A percentile compares a stretch with the other conserved stretches of the same genome.
phyloP scores from a whole-genome alignment of 352 stramenopile genomes.

The Pythium volutum region DNA sequence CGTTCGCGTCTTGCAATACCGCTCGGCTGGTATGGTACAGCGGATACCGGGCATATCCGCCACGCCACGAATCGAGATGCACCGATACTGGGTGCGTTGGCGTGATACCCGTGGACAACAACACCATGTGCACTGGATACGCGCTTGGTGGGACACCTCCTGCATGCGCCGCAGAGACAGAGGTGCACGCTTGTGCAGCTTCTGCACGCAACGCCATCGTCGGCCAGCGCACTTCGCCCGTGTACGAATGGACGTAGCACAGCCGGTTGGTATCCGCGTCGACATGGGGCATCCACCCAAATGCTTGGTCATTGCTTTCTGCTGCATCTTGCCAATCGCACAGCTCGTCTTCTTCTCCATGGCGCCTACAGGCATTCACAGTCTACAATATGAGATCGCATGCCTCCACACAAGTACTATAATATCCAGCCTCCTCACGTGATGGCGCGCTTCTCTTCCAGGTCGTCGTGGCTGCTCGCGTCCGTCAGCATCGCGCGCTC shows the following conservation, averaged over 20 bases:
- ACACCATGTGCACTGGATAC: constrained; percentile 53
- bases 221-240: constrained; percentile 66
- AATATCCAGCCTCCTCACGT: background rate
- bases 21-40: constrained; percentile 15
- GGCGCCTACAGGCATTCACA: background rate
- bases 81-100: constrained; percentile 30
- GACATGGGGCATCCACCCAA: constrained; percentile 57
- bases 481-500: background rate
- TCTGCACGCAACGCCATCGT: too few species aligned
- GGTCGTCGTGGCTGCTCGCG: background rate
- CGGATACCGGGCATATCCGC: constrained; percentile 55
- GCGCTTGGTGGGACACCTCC: constrained; percentile 33
- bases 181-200: background rate
- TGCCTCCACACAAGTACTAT: background rate
- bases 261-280: constrained; percentile 44
- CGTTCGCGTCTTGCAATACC: background rate
- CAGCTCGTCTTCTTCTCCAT: background rate
- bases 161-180: background rate
- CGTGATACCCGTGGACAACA: constrained; percentile 52
- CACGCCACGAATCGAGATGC: constrained; percentile 14
- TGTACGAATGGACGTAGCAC: constrained; percentile 69
- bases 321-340: background rate
- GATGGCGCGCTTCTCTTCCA: constrained; percentile 2
- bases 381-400: background rate
- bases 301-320: constrained; percentile 14